A percentile compares a stretch with the other conserved stretches of the same genome.
phyloP scores from a whole-genome alignment of 306 rosid species.

The Vigna unguiculata region DNA sequence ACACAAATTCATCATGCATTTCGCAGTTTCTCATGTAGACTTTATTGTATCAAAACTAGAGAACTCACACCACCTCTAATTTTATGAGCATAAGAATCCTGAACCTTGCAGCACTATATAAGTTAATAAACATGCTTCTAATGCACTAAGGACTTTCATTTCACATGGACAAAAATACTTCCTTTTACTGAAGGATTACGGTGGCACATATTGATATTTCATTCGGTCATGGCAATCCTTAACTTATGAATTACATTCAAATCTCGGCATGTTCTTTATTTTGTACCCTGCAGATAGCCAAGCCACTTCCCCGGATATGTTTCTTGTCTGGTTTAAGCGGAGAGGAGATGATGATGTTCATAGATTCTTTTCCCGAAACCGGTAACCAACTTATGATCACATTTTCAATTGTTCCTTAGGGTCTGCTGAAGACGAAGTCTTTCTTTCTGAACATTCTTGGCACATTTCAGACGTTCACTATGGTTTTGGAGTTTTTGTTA shows the following conservation, averaged over 20 bases:
- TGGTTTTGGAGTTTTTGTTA: neutral
- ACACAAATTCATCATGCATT: constrained; percentile 1
- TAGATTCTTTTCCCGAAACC: constrained; percentile 86
- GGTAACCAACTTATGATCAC: constrained; percentile 53
- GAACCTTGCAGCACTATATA: constrained; percentile 12
- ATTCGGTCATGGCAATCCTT: neutral
- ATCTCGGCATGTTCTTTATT: constrained; percentile 31
- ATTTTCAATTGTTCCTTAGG: neutral
- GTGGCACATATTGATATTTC: neutral
- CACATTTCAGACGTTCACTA: neutral
- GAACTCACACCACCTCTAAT: constrained; percentile 2
- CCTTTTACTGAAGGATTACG: neutral
- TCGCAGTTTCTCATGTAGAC: neutral
- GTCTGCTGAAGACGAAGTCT: constrained; percentile 2
- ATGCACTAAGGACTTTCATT: constrained; percentile 4
- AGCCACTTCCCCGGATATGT: constrained; percentile 89
- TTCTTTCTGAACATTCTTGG: neutral
- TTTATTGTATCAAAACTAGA: neutral
- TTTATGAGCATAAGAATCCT: constrained; percentile 28
- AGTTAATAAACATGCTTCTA: constrained; percentile 21
- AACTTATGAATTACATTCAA: constrained; percentile 26
- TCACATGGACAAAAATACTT: neutral
- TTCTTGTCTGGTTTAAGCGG: constrained; percentile 93
- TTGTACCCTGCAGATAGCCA: constrained; percentile 64
- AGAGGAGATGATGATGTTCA: constrained; percentile 96